phyloP scores from a whole-genome alignment of 2,329 filamentous ascomycete genomes.

The Neonectria ditissima region DNA sequence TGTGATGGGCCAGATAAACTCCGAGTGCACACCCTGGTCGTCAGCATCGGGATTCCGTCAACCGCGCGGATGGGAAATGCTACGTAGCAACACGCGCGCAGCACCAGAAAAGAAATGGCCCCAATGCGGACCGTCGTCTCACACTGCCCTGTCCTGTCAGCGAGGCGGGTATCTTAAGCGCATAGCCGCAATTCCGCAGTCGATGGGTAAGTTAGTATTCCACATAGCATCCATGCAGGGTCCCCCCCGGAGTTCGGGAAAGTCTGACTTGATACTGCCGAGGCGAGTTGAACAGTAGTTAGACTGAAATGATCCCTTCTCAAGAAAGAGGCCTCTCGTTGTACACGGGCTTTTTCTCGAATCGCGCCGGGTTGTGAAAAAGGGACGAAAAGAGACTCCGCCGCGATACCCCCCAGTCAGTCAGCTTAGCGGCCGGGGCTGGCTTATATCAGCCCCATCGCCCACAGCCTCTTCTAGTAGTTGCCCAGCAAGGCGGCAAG shows the following conservation, averaged over 20 bases:
- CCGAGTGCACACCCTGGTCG: too few species aligned
- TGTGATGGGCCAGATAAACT: neutral
- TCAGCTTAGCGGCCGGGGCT: neutral
- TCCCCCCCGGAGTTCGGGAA: too few species aligned
- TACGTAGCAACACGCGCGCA: too few species aligned
- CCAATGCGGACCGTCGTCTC: neutral
- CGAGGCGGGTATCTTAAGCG: constrained; percentile 7
- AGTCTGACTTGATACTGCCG: too few species aligned
- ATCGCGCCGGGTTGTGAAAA: too few species aligned
- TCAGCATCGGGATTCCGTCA: neutral
- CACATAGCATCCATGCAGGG: neutral
- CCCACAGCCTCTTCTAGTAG: neutral
- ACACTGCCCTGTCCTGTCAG: constrained; percentile 9
- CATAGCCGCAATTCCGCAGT: neutral
- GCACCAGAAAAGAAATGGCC: too few species aligned
- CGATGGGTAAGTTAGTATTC: neutral
- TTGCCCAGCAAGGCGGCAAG: too few species aligned
- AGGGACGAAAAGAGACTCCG: neutral
- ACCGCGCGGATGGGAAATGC: neutral
- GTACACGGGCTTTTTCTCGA: too few species aligned
- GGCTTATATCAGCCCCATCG: neutral
- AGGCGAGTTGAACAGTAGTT: too few species aligned
- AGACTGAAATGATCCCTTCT: too few species aligned
- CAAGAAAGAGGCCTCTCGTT: too few species aligned
- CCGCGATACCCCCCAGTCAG: neutral